phyloP scores from a whole-genome alignment of 345 rosid genomes.

The Eucalyptus microcorys region DNA sequence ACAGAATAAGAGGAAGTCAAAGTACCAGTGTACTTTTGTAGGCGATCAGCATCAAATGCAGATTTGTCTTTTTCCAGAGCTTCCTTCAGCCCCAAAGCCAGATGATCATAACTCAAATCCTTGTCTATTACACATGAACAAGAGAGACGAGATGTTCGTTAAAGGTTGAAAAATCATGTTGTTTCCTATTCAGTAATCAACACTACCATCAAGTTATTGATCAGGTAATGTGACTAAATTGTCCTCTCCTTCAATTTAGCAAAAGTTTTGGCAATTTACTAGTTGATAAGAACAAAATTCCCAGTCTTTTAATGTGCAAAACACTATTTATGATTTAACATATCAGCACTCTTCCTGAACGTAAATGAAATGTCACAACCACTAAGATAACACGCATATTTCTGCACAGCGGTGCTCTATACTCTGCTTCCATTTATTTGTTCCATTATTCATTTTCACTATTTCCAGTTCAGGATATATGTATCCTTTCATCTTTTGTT shows the following conservation, averaged over 20 bases:
- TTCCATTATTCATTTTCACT: not conserved
- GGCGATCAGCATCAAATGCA: conserved; percentile 59
- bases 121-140: conserved; percentile 20
- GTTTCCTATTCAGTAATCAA: not conserved
- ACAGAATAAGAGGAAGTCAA: not conserved
- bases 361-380: not conserved
- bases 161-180: not conserved
- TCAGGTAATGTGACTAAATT: not conserved
- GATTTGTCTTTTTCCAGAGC: conserved; percentile 61
- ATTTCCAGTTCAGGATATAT: not conserved
- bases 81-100: conserved; percentile 58
- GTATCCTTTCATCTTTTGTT: not conserved
- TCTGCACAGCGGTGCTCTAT: not conserved
- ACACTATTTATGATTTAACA: not conserved
- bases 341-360: not conserved
- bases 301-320: not conserved
- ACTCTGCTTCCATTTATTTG: not conserved
- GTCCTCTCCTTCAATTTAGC: not conserved
- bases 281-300: not conserved
- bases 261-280: not conserved
- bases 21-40: conserved; percentile 55
- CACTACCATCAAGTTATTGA: not conserved
- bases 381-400: not conserved
- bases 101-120: conserved; percentile 47
- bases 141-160: not conserved